Evolutionary conservation across 768 basidiomycete genomes (phyloP).

Genomic region (Chalciporus chontae): DNA sequence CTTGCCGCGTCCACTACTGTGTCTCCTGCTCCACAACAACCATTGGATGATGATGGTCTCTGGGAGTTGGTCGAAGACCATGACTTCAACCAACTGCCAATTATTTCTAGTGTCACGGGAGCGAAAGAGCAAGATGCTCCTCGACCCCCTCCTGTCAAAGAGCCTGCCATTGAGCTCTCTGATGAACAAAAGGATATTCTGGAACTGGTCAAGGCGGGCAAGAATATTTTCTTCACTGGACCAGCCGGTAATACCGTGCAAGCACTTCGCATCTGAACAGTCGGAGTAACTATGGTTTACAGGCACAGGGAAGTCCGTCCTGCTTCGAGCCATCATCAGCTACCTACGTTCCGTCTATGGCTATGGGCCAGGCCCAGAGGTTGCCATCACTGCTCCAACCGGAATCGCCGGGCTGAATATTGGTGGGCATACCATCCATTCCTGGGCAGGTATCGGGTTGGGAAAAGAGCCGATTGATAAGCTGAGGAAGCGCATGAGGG

Average conservation of each 20-base stretch:
- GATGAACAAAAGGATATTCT: conserved; percentile 43
- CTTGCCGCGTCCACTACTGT: conserved; percentile 5
- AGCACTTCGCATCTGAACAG: not conserved
- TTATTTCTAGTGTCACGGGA: not conserved
- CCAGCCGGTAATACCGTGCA: conserved; percentile 50
- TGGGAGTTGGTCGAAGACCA: not conserved
- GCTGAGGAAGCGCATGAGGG: conserved; percentile 37
- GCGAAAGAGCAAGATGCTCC: not conserved
- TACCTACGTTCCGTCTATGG: conserved; percentile 31
- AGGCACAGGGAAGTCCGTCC: conserved; percentile 72
- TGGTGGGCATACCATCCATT: conserved; percentile 64
- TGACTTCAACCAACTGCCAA: not conserved
- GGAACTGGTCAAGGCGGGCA: conserved; percentile 45
- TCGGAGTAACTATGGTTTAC: not conserved
- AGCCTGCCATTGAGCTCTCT: conserved; percentile 24
- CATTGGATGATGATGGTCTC: not conserved
- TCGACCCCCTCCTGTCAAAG: not conserved
- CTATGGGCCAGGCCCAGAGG: conserved; percentile 3
- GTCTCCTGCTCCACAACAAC: not conserved
- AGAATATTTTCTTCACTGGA: conserved; percentile 73
- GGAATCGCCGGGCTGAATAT: conserved; percentile 70
- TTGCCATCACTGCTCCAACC: conserved; percentile 66
- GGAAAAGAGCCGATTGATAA: conserved; percentile 47
- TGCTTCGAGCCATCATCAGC: conserved; percentile 58
- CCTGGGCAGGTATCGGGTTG: conserved; percentile 61